Conservation (phyloP, 2,329 filamentous ascomycete genomes). For the Pseudocercospora musae region DNA sequence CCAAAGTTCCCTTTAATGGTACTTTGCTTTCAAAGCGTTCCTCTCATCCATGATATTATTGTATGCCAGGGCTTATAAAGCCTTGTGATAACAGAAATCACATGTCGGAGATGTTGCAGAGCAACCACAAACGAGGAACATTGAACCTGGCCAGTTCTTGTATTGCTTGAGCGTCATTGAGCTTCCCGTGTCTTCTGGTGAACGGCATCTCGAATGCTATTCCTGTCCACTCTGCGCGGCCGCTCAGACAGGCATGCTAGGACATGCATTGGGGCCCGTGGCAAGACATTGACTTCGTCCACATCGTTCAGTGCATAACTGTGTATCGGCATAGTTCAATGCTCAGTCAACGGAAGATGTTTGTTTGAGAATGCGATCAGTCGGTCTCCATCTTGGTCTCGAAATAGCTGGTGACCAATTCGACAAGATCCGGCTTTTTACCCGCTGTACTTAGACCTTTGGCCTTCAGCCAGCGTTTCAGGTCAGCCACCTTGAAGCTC, state of each 20-base stretch:
- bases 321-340: neutral
- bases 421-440: constrained; percentile 37
- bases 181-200: neutral
- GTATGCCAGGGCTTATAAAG: neutral
- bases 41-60: too few species aligned
- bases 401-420: constrained; percentile 35
- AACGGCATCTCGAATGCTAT: neutral
- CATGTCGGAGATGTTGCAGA: neutral
- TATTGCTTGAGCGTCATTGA: neutral
- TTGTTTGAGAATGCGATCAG: constrained; percentile 8
- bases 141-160: neutral
- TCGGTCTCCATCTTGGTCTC: constrained; percentile 37
- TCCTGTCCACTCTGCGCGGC: neutral
- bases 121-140: too few species aligned
- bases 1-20: too few species aligned
- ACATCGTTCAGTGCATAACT: neutral
- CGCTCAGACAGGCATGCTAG: neutral
- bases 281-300: neutral
- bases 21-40: too few species aligned
- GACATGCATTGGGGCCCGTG: neutral
- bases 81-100: neutral
- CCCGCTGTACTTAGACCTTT: constrained; percentile 27
- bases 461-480: constrained; percentile 33
- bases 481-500: constrained; percentile 38
- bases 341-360: neutral